These are phyloP conservation scores for Candida multigemmis DNA, from an alignment of 805 yeast genomes.

Conservation along the genomic window DNA sequence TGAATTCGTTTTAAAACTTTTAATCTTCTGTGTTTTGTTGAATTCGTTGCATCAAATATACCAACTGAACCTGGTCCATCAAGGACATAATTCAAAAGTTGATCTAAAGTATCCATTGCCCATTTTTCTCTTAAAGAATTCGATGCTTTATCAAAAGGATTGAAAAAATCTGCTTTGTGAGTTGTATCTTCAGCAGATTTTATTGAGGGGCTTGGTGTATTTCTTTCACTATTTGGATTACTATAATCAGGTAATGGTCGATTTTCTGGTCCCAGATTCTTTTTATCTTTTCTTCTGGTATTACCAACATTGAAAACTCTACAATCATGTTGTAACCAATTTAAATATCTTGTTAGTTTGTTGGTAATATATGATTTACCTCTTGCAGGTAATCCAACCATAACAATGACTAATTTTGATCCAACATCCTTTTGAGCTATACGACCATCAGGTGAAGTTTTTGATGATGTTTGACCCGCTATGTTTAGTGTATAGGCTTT, in stretches of 20 bases:
- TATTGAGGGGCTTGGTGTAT: slow-evolving; percentile 10
- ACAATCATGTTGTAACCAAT: slow-evolving; percentile 90
- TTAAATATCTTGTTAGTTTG: slow-evolving; percentile 80
- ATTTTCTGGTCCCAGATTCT: slow-evolving; percentile 58
- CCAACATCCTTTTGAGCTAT: slow-evolving; percentile 63
- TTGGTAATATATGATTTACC: slow-evolving; percentile 93
- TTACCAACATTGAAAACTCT: slow-evolving; percentile 93
- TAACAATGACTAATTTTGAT: slow-evolving; percentile 80
- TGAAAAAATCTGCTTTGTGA: slow-evolving; percentile 63
- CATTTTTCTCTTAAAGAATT: slow-evolving; percentile 75
- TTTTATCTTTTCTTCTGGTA: slow-evolving; percentile 71
- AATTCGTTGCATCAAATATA: slow-evolving; percentile 79
- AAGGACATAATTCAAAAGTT: slow-evolving; percentile 69
- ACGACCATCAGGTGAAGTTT: slow-evolving; percentile 68
- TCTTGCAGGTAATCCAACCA: slow-evolving; percentile 95
- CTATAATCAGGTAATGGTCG: slow-evolving; percentile 43
- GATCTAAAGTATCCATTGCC: slow-evolving; percentile 93
- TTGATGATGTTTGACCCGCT: slow-evolving; percentile 83
- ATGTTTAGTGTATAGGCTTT: slow-evolving; percentile 82
- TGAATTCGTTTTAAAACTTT: slow-evolving; percentile 50
- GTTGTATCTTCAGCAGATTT: slow-evolving; percentile 1
- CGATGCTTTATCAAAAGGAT: slow-evolving; percentile 64
- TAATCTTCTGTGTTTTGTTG: slow-evolving; percentile 56
- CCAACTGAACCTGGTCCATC: slow-evolving; percentile 87
- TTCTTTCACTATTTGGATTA: slow-evolving; percentile 22